These are phyloP conservation scores for Phtheirospermum japonicum DNA, from an alignment of 257 asterid species.

Conservation along the genomic window DNA sequence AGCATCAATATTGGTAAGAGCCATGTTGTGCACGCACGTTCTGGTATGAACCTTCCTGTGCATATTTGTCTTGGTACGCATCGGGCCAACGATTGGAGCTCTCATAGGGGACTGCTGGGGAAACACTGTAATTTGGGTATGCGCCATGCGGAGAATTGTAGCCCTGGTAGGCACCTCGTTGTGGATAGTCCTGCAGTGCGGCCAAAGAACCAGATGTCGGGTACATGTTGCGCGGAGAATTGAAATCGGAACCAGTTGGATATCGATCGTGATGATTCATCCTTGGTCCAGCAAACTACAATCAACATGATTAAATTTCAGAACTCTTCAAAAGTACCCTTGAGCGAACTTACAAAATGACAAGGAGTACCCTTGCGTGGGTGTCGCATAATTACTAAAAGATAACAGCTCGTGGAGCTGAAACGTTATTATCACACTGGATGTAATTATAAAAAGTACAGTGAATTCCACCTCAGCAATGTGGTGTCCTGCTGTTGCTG, in stretches of 20 bases:
- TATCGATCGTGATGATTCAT: constrained; percentile 42
- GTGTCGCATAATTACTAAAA: too few species aligned
- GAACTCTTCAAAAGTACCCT: constrained; percentile 1
- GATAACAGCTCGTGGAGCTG: background rate
- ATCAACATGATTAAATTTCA: constrained; percentile 17
- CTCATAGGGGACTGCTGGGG: constrained; percentile 43
- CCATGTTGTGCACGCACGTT: constrained; percentile 41
- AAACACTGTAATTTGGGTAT: constrained; percentile 34
- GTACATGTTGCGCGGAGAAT: constrained; percentile 35
- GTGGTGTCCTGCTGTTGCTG: constrained; percentile 46
- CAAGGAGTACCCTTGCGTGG: background rate
- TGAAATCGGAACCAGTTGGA: constrained; percentile 38
- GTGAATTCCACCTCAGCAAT: constrained; percentile 48
- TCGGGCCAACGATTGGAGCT: constrained; percentile 28
- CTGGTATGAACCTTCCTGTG: constrained; percentile 40
- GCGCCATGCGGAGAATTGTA: constrained; percentile 25
- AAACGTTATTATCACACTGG: constrained; percentile 13
- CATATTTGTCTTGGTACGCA: constrained; percentile 31
- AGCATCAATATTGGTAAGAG: constrained; percentile 47
- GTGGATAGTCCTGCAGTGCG: constrained; percentile 37
- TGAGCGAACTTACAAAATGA: too few species aligned
- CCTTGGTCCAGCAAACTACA: constrained; percentile 48
- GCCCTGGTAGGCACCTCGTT: constrained; percentile 36
- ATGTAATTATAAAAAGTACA: constrained; percentile 20
- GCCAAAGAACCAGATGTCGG: constrained; percentile 37